Conservation (phyloP, 1,139 yeast genomes). For the Yamadazyma taylorii region DNA sequence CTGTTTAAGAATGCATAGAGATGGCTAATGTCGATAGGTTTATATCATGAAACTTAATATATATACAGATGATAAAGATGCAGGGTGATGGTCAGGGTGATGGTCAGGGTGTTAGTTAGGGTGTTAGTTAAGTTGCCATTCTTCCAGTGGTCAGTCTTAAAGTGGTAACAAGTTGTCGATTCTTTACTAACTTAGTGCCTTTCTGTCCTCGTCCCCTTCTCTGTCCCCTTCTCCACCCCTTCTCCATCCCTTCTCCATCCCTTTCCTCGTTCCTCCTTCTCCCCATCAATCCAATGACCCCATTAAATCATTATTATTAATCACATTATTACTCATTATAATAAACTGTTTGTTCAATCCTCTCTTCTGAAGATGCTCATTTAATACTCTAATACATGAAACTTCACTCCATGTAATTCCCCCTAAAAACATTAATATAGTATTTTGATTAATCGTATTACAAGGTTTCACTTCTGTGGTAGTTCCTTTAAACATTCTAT, state of each 20-base stretch:
- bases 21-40: background rate
- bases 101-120: too few species aligned
- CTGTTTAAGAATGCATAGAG: constrained; percentile 17
- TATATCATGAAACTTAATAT: constrained; percentile 1
- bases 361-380: constrained; percentile 32
- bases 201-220: too few species aligned
- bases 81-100: too few species aligned
- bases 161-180: too few species aligned
- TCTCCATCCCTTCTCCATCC: too few species aligned
- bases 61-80: too few species aligned
- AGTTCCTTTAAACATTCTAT: constrained; percentile 40
- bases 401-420: constrained; percentile 82
- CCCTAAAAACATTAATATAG: constrained; percentile 58
- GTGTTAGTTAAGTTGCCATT: too few species aligned
- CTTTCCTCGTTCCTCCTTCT: too few species aligned
- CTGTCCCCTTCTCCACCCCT: too few species aligned
- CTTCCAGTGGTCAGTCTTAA: too few species aligned
- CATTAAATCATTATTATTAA: constrained; percentile 44
- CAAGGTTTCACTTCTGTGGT: constrained; percentile 34
- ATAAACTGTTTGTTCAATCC: constrained; percentile 45
- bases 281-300: constrained; percentile 15
- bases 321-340: constrained; percentile 57
- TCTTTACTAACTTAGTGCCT: too few species aligned
- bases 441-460: constrained; percentile 25
- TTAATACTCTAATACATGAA: constrained; percentile 60